Evolutionary conservation across 805 yeast species (phyloP), one percentile per base, ranked within the genome.

Genomic region (Priceomyces carsonii): DNA sequence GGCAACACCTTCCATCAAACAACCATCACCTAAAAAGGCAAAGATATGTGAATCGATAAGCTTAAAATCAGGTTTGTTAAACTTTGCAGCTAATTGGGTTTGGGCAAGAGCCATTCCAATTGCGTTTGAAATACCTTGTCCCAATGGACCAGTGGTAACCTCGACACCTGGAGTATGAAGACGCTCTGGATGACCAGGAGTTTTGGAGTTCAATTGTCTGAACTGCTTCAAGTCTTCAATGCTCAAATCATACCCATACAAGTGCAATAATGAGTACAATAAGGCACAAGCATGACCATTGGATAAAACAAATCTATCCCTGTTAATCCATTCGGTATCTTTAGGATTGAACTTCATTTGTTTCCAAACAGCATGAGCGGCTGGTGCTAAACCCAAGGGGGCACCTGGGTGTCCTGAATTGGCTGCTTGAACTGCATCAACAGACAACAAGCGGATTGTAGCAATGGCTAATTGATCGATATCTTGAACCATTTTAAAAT

Each of bases 361-460:
- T 63, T 80, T 75, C 80, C 83, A 87, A 46, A 91, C 63, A 38
- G 80, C 82, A 66, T 91, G 97, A 44, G 97, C 95, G 42, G 90
- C 82, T 29, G 97, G 96, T 12, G 99, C 97, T 68, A 91, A 73
- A 46, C 98, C 98, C 79, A 91, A 80, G 55, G 98, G 98, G 35
- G 99, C 98, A 73, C 99, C 99, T 37, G 99, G 99, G 72, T 91
- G 99, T 50, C 99, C 99, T 42, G 96, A 84, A 69, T 91, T 85
- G 55, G 97, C 91, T 67, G 80, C 76, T 41, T 82, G 74, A 44
- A 87, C 95, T 47, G 85, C 80, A 63, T 91, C 99, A 36, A 85
- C 86, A 22, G 98, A 80, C 53, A 91, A 77, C 42, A 82, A 69
- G 72, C 96, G 88, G 71, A 91, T 85, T 52, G 98, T 87, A 74